These are phyloP conservation scores for Ampelomyces quisqualis DNA, from an alignment of 2,329 filamentous ascomycete species.

Conservation along the genomic window DNA sequence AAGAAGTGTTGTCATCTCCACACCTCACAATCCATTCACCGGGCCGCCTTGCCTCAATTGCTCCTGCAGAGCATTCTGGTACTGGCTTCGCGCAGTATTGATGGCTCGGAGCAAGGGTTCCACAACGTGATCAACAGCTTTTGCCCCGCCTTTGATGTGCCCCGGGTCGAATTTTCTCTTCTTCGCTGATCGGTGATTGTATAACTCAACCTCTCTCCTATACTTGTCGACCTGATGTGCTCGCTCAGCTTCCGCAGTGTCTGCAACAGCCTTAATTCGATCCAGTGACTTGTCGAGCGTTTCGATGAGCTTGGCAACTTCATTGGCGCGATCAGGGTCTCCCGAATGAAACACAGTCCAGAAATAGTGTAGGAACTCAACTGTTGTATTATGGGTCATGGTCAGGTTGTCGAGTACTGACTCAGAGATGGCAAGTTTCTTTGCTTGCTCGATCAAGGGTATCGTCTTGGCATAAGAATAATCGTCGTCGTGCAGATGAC, in stretches of 20 bases:
- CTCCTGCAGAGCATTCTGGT: slow-evolving; percentile 66
- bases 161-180: slow-evolving; percentile 69
- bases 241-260: slow-evolving; percentile 75
- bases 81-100: slow-evolving; percentile 68
- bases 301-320: slow-evolving; percentile 79
- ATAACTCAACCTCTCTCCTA: slow-evolving; percentile 69
- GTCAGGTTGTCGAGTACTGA: slow-evolving; percentile 62
- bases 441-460: slow-evolving; percentile 32
- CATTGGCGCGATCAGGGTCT: slow-evolving; percentile 74
- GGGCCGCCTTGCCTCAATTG: slow-evolving; percentile 46
- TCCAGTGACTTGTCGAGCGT: slow-evolving; percentile 75
- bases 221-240: slow-evolving; percentile 64
- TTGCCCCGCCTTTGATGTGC: slow-evolving; percentile 70
- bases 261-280: slow-evolving; percentile 77
- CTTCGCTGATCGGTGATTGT: slow-evolving; percentile 71
- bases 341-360: slow-evolving; percentile 91
- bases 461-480: slow-evolving; percentile 25
- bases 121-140: slow-evolving; percentile 74
- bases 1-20: neutral
- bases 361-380: slow-evolving; percentile 96
- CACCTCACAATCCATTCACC: slow-evolving; percentile 5
- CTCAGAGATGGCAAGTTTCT: slow-evolving; percentile 41
- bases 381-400: slow-evolving; percentile 85
- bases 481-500: slow-evolving; percentile 58
- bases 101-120: slow-evolving; percentile 72